Evolutionary conservation across 768 basidiomycete species (phyloP), one percentile per base, ranked within the genome.

Genomic region (Sutorius australiensis): DNA sequence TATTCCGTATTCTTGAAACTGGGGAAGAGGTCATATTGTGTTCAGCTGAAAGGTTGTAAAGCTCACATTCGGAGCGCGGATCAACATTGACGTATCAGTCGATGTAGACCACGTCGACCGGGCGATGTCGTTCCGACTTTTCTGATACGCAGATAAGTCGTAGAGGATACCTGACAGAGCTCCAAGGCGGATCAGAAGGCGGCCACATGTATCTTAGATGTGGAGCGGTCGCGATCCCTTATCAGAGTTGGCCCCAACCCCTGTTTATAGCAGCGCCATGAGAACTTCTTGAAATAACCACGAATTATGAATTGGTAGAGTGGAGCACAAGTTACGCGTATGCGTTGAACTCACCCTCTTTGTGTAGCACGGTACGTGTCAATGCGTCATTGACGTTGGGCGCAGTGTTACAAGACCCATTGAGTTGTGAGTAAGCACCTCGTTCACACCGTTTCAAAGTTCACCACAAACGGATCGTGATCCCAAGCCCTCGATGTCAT

Each of bases 301-400:
- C 38, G 30, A 5, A 4, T 28, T 14, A 11, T 43, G 30, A 5
- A 4, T 28, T 16, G 8, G n/a, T 13, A 5, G 32, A 24, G 40
- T 50, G 45, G 49, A 36, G 46, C 14, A n/a, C 13, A 0, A 30
- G 11, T 31, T 37, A n/a, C 33, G 38, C n/a, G n/a, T 28, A 40
- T 36, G 6, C n/a, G 17, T 38, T 0, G 33, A 46, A 40, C 14
- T 44, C 38, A 16, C 32, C 19, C 13, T 24, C 24, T n/a, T n/a
- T 47, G 38, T 62, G 56, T 49, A 39, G 39, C 42, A 38, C 16
- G 7, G 16, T 9, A 43, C 36, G 53, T 44, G 33, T 46, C 51
- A 51, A 42, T 33, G 8, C n/a, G n/a, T 48, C 40, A 50, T 55
- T 37, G n/a, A 11, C 5, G 28, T 14, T 19, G 19, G 30, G 27